Evolutionary conservation across 2,329 filamentous ascomycete genomes (phyloP).

Genomic region (Aspergillus sp.): DNA sequence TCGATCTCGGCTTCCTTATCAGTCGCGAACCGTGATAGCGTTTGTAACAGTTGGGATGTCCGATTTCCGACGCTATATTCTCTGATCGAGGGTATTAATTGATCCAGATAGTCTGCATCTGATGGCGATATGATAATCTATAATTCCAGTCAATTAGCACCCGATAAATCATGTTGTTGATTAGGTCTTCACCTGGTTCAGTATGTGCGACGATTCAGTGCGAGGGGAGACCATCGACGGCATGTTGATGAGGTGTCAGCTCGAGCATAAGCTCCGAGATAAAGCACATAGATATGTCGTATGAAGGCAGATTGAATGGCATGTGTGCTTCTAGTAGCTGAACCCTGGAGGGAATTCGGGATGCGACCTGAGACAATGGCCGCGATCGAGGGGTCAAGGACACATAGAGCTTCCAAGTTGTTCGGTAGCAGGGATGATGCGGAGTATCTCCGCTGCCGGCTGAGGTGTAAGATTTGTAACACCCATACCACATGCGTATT

Average conservation of each 20-base stretch:
- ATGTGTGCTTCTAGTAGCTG: too few species aligned
- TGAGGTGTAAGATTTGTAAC: too few species aligned
- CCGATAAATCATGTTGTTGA: background rate
- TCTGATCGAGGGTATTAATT: slow-evolving; percentile 89
- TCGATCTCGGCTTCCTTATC: slow-evolving; percentile 91
- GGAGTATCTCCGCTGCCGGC: too few species aligned
- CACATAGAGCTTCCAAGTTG: too few species aligned
- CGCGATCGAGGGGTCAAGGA: too few species aligned
- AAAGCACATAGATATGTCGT: background rate
- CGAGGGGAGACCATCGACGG: slow-evolving; percentile 33
- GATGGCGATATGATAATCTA: slow-evolving; percentile 92
- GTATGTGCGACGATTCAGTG: slow-evolving; percentile 37
- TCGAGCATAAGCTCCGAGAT: background rate
- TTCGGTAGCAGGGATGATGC: too few species aligned
- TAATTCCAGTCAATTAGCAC: slow-evolving; percentile 9
- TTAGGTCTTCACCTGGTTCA: slow-evolving; percentile 35
- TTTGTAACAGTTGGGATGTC: slow-evolving; percentile 71
- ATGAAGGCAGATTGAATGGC: too few species aligned
- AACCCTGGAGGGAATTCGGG: too few species aligned
- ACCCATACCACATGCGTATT: too few species aligned
- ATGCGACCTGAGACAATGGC: too few species aligned
- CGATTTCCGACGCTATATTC: slow-evolving; percentile 78
- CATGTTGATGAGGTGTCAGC: slow-evolving; percentile 22
- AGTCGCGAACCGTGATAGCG: slow-evolving; percentile 76
- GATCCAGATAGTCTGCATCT: slow-evolving; percentile 91